These are phyloP conservation scores for Mycosphaerella arachidis DNA, from an alignment of 2,329 filamentous ascomycete species.

Conservation along the genomic window DNA sequence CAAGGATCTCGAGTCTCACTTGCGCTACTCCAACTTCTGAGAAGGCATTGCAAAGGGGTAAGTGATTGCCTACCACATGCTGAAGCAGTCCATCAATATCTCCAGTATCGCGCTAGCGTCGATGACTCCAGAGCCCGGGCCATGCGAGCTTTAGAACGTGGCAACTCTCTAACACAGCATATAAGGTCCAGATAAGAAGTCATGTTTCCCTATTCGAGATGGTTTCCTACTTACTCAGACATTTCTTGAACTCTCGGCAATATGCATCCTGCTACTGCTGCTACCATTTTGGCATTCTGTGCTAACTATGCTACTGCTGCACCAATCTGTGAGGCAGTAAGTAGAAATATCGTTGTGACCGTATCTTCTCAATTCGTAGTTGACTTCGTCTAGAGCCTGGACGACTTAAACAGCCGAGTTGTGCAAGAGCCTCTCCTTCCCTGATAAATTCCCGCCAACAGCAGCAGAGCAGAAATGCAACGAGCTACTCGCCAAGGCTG, in stretches of 20 bases:
- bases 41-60: too few relatives aligned
- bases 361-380: not conserved
- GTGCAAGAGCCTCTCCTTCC: not conserved
- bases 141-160: too few relatives aligned
- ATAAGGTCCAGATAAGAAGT: too few relatives aligned
- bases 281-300: not conserved
- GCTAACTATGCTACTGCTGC: not conserved
- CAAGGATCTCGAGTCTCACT: too few relatives aligned
- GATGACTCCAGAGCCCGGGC: too few relatives aligned
- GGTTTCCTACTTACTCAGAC: not conserved
- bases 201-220: too few relatives aligned
- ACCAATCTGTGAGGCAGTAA: not conserved
- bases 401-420: not conserved
- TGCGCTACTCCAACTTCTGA: too few relatives aligned
- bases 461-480: not conserved
- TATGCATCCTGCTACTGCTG: not conserved
- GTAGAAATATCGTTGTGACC: not conserved
- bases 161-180: too few relatives aligned
- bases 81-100: too few relatives aligned
- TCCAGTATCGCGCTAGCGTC: too few relatives aligned
- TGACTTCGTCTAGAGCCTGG: not conserved
- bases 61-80: too few relatives aligned
- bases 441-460: not conserved
- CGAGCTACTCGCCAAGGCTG: not conserved
- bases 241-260: not conserved